Evolutionary conservation across 768 basidiomycete species (phyloP).

Genomic region (Boletus edulis): DNA sequence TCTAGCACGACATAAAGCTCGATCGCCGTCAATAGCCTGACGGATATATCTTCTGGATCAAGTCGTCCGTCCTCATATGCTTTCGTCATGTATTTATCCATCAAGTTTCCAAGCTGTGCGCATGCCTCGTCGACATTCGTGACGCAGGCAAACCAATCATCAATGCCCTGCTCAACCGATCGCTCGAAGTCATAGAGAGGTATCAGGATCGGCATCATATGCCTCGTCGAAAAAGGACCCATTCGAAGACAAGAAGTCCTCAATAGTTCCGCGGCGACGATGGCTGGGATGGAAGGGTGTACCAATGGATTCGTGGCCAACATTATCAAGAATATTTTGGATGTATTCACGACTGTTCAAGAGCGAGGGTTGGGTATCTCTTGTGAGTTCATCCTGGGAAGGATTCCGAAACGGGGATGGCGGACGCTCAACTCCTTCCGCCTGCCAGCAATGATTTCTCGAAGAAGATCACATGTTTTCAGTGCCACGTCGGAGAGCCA

Average conservation of each 20-base stretch:
- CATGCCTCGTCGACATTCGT: constrained; percentile 4
- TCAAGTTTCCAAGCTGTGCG: constrained; percentile 16
- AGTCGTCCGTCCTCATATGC: neutral
- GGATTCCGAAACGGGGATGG: neutral
- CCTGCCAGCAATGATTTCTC: neutral
- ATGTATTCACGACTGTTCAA: neutral
- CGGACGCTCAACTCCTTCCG: neutral
- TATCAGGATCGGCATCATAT: constrained; percentile 3
- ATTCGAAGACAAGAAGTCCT: constrained; percentile 16
- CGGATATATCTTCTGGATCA: constrained; percentile 37
- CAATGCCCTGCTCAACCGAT: constrained; percentile 29
- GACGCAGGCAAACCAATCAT: constrained; percentile 30
- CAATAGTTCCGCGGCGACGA: constrained; percentile 5
- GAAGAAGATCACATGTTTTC: neutral
- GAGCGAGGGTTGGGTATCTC: neutral
- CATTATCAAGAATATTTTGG: neutral
- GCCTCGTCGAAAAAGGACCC: constrained; percentile 5
- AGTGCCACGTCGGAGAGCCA: neutral
- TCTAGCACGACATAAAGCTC: constrained; percentile 38
- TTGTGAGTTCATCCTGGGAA: neutral
- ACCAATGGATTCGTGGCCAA: neutral
- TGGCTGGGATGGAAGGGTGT: constrained; percentile 1
- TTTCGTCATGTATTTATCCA: constrained; percentile 23
- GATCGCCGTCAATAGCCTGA: constrained; percentile 35
- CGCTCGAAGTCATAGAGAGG: constrained; percentile 38